phyloP scores from a whole-genome alignment of 768 basidiomycete species.

The Boletus reticulatus region DNA sequence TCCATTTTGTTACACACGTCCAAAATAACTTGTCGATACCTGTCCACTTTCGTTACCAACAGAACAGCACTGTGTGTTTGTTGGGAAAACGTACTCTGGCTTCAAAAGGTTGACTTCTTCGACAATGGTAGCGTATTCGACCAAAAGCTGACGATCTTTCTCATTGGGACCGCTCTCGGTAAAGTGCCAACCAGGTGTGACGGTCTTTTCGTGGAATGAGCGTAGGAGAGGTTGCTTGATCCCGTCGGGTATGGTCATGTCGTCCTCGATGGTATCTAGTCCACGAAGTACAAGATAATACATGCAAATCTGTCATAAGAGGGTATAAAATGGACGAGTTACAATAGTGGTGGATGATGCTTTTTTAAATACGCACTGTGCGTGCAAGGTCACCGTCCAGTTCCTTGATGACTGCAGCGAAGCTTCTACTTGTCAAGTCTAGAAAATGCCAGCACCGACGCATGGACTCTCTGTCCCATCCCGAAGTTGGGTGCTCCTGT shows the following conservation, averaged over 20 bases:
- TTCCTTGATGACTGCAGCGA: conserved; percentile 92
- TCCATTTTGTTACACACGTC: conserved; percentile 88
- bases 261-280: conserved; percentile 97
- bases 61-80: not conserved
- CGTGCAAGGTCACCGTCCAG: conserved; percentile 93
- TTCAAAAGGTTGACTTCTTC: conserved; percentile 73
- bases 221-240: conserved; percentile 86
- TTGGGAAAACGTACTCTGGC: conserved; percentile 45
- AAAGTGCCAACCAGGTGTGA: conserved; percentile 86
- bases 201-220: conserved; percentile 74
- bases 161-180: conserved; percentile 80
- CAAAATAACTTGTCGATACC: conserved; percentile 77
- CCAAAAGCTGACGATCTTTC: conserved; percentile 81
- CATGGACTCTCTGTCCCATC: conserved; percentile 88
- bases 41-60: conserved; percentile 24
- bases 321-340: not conserved
- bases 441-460: conserved; percentile 86
- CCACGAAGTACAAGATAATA: conserved; percentile 94
- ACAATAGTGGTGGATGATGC: not conserved
- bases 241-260: conserved; percentile 90
- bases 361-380: conserved; percentile 56
- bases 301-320: conserved; percentile 70
- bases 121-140: conserved; percentile 79
- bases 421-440: conserved; percentile 86
- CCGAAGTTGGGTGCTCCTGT: conserved; percentile 73